A percentile compares a stretch with the other conserved stretches of the same genome.
Conservation (phyloP, 148 eudicot species). For the Arbutus unedo region DNA sequence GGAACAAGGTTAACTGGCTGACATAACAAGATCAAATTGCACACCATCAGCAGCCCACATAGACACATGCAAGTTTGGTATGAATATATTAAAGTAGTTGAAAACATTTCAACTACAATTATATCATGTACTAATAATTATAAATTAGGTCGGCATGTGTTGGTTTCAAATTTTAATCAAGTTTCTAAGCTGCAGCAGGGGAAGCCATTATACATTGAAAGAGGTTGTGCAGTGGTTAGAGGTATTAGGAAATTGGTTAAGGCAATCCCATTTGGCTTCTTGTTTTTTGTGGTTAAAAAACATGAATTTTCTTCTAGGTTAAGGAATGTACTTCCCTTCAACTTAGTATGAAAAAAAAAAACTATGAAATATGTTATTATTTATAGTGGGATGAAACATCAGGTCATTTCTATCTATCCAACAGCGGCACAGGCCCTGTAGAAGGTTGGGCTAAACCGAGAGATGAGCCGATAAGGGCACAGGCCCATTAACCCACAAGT, state of each 20-base stretch:
- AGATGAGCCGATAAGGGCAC: no score
- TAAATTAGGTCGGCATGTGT: not conserved
- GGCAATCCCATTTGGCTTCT: not conserved
- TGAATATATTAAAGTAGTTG: not conserved
- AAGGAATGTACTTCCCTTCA: not conserved
- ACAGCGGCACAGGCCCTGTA: no score
- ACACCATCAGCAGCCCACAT: not conserved
- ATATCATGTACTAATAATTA: not conserved
- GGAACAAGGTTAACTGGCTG: not conserved
- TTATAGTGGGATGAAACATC: no score
- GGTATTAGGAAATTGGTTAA: not conserved
- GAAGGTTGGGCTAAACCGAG: no score
- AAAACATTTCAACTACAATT: not conserved
- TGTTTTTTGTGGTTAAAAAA: not conserved
- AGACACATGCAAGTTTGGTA: not conserved
- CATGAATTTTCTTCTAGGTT: not conserved
- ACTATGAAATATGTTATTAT: no score
- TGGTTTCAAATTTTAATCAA: not conserved
- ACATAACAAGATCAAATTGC: not conserved
- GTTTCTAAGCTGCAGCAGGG: slow-evolving; percentile 5
- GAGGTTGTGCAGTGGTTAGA: not conserved
- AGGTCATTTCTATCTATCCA: no score
- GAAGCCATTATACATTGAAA: not conserved
- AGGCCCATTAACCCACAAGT: no score
- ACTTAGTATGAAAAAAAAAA: not conserved